Percentiles rank a stretch among this genome's conserved stretches.
These are phyloP conservation scores for Rhynchospora breviuscula DNA, from an alignment of 176 grass and related monocot genomes.

Conservation along the genomic window DNA sequence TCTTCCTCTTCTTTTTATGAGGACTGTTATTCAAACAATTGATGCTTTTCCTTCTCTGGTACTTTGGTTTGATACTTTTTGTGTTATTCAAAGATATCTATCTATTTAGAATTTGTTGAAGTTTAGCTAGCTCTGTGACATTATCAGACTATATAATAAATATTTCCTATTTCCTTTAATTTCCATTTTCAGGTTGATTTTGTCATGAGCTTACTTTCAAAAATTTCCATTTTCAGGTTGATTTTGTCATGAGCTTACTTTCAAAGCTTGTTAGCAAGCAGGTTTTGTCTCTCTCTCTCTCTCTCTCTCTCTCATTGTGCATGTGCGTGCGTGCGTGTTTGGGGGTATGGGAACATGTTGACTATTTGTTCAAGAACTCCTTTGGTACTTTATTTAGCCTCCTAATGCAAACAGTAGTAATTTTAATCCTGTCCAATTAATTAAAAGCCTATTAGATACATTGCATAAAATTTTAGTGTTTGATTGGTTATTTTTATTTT, in stretches of 20 bases:
- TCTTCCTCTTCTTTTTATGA: conserved; percentile 97
- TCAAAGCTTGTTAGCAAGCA: conserved; percentile 82
- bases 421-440: background rate
- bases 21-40: conserved; percentile 95
- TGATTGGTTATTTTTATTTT: background rate
- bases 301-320: conserved; percentile 1
- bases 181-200: conserved; percentile 88
- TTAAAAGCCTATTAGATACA: background rate
- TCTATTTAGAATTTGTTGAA: conserved; percentile 17
- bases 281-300: conserved; percentile 34
- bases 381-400: background rate
- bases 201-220: conserved; percentile 84
- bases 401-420: conserved; percentile 6
- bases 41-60: conserved; percentile 98
- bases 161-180: conserved; percentile 6
- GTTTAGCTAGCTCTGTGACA: background rate
- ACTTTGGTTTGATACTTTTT: conserved; percentile 22
- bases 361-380: conserved; percentile 9
- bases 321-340: background rate
- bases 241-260: conserved; percentile 99
- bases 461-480: background rate
- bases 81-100: conserved; percentile 8
- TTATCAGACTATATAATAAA: conserved; percentile 1
- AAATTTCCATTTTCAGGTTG: too few relatives aligned
- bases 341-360: background rate